Base-by-base conservation (phyloP, 768 basidiomycete species). In the Candolleomyces eurysporus region DNA sequence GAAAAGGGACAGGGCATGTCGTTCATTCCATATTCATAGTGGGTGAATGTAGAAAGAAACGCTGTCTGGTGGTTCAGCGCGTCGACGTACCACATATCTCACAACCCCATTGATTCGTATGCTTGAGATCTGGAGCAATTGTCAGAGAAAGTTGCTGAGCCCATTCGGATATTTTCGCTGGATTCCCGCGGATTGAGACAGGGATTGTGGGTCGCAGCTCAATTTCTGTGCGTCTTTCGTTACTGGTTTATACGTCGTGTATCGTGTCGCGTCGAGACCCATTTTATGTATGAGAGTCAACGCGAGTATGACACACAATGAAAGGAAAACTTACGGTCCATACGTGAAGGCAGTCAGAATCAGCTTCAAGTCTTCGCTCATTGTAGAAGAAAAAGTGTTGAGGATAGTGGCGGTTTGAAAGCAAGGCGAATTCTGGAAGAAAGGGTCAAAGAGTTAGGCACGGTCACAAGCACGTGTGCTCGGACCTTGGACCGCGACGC, bases 201-300 rank as follows among this genome's bases (percentile, higher is more conserved):
- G 65, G 65, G 53, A 66, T 61, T 6, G 49, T 60, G n/a, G 65
- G 62, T 3, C 62, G 60, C 9, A 63, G 42, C 36, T 63, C 62
- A 36, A 66, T 63, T 48, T 66, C 65, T 14, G 52, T 46, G 16
- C 65, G 59, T 4, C 59, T 9, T 36, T 61, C 56, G 22, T 61
- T 48, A 30, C 65, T 65, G 31, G 36, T 36, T 36, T 11, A 36
- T 36, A 7, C 36, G 36, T 36, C 3, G 36, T 36, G 5, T 11
- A 36, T 1, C 36, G 36, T 11, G 36, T 36, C 36, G 36, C 36
- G 36, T 36, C 36, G 11, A 17, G 10, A 30, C 39, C 30, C 31
- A 58, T 39, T n/a, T n/a, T n/a, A 14, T 31, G 45, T 14, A 60
- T 14, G n/a, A 42, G 31, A 30, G 26, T 51, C 21, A 9, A 16